Conservation (phyloP, 139 green algal species). For the Coccomyxa sp. region DNA sequence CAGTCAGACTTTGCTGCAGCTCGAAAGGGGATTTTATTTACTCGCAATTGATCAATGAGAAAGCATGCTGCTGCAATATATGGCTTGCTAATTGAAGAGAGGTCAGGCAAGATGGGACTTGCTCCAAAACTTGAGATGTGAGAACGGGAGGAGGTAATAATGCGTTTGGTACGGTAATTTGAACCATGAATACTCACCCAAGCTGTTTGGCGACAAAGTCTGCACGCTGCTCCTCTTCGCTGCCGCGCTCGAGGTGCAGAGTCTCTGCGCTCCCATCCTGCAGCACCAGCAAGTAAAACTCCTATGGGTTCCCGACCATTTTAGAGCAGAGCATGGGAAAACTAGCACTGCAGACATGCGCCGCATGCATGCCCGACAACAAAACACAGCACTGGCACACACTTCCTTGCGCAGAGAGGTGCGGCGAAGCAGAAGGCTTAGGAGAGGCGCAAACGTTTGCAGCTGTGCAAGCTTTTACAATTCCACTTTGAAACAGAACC, state of each 20-base stretch:
- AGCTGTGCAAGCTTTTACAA: too few relatives aligned
- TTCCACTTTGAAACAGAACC: too few relatives aligned
- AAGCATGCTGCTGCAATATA: too few relatives aligned
- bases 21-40: neutral
- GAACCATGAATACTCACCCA: slow-evolving; percentile 27
- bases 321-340: neutral
- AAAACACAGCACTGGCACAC: too few relatives aligned
- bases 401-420: too few relatives aligned
- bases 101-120: too few relatives aligned
- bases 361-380: neutral
- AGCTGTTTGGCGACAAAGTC: slow-evolving; percentile 60
- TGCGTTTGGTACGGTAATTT: too few relatives aligned
- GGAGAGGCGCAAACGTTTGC: too few relatives aligned
- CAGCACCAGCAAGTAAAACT: neutral
- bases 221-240: slow-evolving; percentile 54
- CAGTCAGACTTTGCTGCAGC: neutral
- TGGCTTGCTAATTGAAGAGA: too few relatives aligned
- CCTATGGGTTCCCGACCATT: neutral
- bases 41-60: neutral
- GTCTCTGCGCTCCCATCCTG: slow-evolving; percentile 63
- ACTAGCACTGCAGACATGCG: neutral
- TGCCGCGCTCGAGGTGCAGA: slow-evolving; percentile 49
- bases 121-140: too few relatives aligned
- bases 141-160: too few relatives aligned
- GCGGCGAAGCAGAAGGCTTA: too few relatives aligned